phyloP scores from a whole-genome alignment of 2,329 filamentous ascomycete genomes.

The Pseudogymnoascus sp. region DNA sequence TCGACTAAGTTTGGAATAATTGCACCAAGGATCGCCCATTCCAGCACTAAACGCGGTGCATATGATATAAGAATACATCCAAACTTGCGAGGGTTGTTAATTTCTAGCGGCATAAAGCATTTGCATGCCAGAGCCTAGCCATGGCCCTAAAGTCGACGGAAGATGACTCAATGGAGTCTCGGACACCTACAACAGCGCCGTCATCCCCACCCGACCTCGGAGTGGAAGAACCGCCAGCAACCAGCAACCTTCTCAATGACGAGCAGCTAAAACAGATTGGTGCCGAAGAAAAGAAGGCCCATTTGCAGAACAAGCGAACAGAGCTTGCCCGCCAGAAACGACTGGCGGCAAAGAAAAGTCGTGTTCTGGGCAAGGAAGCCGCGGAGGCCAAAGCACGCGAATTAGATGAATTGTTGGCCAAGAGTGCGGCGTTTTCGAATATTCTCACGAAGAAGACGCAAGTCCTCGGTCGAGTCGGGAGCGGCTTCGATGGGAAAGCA shows the following conservation, averaged over 20 bases:
- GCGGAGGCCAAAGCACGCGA: slow-evolving; percentile 53
- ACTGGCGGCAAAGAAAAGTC: slow-evolving; percentile 39
- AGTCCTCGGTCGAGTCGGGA: slow-evolving; percentile 56
- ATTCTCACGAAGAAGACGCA: slow-evolving; percentile 59
- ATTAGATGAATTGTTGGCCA: slow-evolving; percentile 52
- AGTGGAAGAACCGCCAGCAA: slow-evolving; percentile 2
- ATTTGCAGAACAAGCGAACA: slow-evolving; percentile 42
- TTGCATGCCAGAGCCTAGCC: background rate
- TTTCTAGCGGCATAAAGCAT: background rate
- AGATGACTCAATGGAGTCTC: slow-evolving; percentile 9
- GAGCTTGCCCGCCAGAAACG: slow-evolving; percentile 31
- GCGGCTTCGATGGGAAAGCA: slow-evolving; percentile 52
- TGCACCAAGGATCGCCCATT: background rate
- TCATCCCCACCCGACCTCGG: slow-evolving; percentile 9
- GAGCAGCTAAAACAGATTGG: slow-evolving; percentile 24
- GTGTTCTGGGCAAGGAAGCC: slow-evolving; percentile 45
- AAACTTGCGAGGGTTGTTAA: background rate
- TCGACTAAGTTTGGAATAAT: background rate
- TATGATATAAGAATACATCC: background rate
- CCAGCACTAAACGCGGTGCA: background rate
- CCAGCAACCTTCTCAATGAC: slow-evolving; percentile 17
- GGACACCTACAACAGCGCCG: slow-evolving; percentile 7
- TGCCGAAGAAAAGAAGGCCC: slow-evolving; percentile 42
- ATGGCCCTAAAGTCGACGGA: background rate
- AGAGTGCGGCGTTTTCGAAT: slow-evolving; percentile 56